Evolutionary conservation across 2,329 filamentous ascomycete species (phyloP), one percentile per base, ranked within the genome.

Genomic region (Epichloe aotearoae): DNA sequence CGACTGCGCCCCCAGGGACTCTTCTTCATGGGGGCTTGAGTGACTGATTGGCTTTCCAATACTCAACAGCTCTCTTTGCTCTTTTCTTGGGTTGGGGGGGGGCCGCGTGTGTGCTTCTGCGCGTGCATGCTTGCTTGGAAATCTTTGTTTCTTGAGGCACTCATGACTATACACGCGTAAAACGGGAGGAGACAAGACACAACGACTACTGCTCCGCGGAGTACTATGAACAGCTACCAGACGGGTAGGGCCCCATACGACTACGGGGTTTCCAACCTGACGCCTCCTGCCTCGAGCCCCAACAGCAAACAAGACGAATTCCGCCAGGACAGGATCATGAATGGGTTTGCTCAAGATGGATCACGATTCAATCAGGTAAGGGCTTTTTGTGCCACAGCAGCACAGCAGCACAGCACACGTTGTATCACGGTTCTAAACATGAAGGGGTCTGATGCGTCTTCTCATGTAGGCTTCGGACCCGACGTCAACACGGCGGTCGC

Each of bases 301-400:
- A 72, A 66, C 43, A 69, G 68, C 48, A 77, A 74, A 69, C 19
- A 68, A 82, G 52, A 69, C 79, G 47, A 75, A 83, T 50, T 78
- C 77, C 42, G 85, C 84, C 63, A 72, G 73, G 47, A 70, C 69
- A 47, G 77, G 53, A 47, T 37, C 6, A 39, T 51, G 20, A 54
- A 69, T 49, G 54, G 52, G 41, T 51, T 53, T 42, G 52, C 41
- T 26, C 54, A 68, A 52, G 73, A 76, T 51, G 73, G 67, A 54
- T 69, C 75, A 44, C 72, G 70, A 50, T 78, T 73, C 58, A 79
- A 81, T 64, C 73, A 76, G 52, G 81, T 84, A 71, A 63, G 76
- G 61, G 19, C n/a, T 47, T 17, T 12, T 47, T 19, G 19, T 7
- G n/a, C 14, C n/a, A 15, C 7, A 20, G n/a, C 17, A 20, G 12